Conservation (phyloP, 2,329 filamentous ascomycete genomes). For the Microdochium nivale region DNA sequence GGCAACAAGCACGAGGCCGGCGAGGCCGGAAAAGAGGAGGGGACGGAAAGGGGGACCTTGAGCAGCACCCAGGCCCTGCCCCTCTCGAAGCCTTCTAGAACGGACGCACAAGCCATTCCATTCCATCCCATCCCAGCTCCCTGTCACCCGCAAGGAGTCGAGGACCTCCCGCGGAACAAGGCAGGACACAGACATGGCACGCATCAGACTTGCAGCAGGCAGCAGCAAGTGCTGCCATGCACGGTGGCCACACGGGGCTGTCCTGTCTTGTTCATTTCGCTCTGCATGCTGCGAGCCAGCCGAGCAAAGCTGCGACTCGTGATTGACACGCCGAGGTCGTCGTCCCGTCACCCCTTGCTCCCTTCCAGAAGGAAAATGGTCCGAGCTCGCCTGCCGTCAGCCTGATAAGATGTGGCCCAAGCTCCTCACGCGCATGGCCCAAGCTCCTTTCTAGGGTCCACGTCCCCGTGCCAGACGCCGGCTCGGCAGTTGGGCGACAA, state of each 20-base stretch:
- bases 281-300: no score
- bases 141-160: background rate
- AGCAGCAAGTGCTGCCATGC: background rate
- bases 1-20: background rate
- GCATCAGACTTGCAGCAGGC: background rate
- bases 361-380: background rate
- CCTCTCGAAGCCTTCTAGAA: conserved; percentile 1
- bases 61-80: background rate
- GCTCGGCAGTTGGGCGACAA: no score
- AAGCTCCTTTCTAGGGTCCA: background rate
- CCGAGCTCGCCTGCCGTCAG: background rate
- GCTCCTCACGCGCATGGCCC: background rate
- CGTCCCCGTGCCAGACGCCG: no score
- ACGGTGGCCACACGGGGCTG: no score
- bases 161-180: background rate
- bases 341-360: background rate
- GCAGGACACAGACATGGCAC: background rate
- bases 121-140: background rate
- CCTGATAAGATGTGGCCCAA: background rate
- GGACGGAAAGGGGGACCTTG: background rate
- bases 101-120: background rate
- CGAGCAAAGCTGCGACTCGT: no score
- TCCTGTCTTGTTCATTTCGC: no score
- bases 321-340: background rate
- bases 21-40: background rate